These are phyloP conservation scores for Fraxinus sp. DNA, from an alignment of 305 asterid genomes.

Conservation along the genomic window DNA sequence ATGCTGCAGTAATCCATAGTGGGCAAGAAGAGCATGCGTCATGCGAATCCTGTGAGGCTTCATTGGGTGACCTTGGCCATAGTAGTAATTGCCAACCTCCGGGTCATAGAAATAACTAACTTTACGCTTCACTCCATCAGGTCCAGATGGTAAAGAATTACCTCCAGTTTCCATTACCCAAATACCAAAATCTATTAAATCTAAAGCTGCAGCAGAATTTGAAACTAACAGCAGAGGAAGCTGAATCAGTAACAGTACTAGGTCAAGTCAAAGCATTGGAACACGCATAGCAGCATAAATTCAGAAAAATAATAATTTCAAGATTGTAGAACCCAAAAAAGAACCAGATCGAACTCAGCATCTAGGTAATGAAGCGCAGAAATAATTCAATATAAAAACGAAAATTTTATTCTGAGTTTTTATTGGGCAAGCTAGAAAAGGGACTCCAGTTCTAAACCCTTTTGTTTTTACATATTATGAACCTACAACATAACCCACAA, in stretches of 20 bases:
- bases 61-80: conserved; percentile 69
- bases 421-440: background rate
- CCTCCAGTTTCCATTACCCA: conserved; percentile 46
- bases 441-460: background rate
- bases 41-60: conserved; percentile 64
- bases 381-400: background rate
- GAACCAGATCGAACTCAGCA: background rate
- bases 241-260: background rate
- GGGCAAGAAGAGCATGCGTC: conserved; percentile 64
- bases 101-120: conserved; percentile 61
- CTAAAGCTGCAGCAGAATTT: background rate
- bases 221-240: conserved; percentile 12
- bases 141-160: conserved; percentile 48
- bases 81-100: conserved; percentile 58
- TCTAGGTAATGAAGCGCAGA: background rate
- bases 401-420: background rate
- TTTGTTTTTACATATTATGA: background rate
- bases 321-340: background rate
- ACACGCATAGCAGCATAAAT: background rate
- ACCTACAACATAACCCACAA: background rate
- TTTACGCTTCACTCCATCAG: conserved; percentile 63
- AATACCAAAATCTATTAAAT: background rate
- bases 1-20: conserved; percentile 54
- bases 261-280: background rate
- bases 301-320: background rate